These are phyloP conservation scores for Ophiorrhiza pumila DNA, from an alignment of 257 asterid genomes.

Conservation along the genomic window DNA sequence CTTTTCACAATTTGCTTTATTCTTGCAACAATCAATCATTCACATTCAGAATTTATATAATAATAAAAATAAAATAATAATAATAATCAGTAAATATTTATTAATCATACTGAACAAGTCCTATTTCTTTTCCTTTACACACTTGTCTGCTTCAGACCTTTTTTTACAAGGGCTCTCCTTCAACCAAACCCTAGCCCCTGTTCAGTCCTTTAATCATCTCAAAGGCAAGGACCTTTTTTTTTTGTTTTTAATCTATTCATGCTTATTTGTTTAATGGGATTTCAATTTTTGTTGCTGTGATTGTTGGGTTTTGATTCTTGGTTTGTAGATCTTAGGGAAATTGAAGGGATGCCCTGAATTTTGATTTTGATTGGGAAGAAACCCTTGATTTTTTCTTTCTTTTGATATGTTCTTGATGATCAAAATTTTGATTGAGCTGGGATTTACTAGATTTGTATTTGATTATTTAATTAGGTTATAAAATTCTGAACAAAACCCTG, in stretches of 20 bases:
- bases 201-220: slow-evolving; percentile 5
- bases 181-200: slow-evolving; percentile 18
- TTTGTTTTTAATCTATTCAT: neutral
- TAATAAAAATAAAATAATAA: neutral
- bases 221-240: neutral
- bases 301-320: neutral
- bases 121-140: neutral
- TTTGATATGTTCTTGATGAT: neutral
- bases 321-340: slow-evolving; percentile 15
- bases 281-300: neutral
- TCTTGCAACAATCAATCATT: slow-evolving; percentile 7
- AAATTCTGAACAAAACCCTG: neutral
- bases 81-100: neutral
- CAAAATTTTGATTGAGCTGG: neutral
- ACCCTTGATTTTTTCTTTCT: neutral
- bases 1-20: neutral
- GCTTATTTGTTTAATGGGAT: neutral
- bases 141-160: neutral
- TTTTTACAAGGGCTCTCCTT: slow-evolving; percentile 14
- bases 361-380: neutral
- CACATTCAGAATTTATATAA: slow-evolving; percentile 1
- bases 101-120: neutral
- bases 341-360: neutral
- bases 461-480: neutral
- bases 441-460: neutral